These are phyloP conservation scores for Alternaria dauci DNA, from an alignment of 2,329 filamentous ascomycete species.

Conservation along the genomic window DNA sequence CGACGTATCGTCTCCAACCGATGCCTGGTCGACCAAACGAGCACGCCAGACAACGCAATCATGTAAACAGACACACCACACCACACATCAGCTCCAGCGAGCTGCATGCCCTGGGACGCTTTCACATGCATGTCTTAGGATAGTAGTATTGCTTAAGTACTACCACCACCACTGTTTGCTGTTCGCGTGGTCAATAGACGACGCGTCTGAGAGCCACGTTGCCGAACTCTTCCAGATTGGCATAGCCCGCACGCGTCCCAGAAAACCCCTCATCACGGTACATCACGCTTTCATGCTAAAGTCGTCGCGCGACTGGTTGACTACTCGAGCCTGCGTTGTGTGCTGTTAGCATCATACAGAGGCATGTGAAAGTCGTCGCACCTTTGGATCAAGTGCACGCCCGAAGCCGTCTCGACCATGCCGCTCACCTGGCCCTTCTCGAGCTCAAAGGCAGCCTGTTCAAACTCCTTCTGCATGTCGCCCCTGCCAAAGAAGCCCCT, in stretches of 20 bases:
- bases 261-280: conserved; percentile 14
- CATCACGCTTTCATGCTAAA: conserved; percentile 13
- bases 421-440: conserved; percentile 85
- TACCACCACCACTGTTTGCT: conserved; percentile 17
- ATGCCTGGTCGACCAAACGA: conserved; percentile 1
- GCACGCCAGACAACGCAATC: conserved; percentile 1
- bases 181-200: conserved; percentile 20
- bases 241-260: conserved; percentile 18
- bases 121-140: conserved; percentile 18
- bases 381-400: conserved; percentile 95
- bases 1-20: conserved; percentile 4
- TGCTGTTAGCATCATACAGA: conserved; percentile 21
- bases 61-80: conserved; percentile 10
- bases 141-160: conserved; percentile 13
- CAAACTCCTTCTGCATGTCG: conserved; percentile 99
- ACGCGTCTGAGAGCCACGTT: conserved; percentile 20
- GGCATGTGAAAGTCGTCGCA: conserved; percentile 38
- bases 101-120: conserved; percentile 18
- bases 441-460: conserved; percentile 92
- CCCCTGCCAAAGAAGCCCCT: conserved; percentile 90
- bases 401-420: conserved; percentile 90
- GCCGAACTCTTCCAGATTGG: conserved; percentile 5
- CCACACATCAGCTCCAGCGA: conserved; percentile 29
- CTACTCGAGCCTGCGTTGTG: conserved; percentile 35
- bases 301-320: conserved; percentile 1